Conservation (phyloP, 2,329 filamentous ascomycete species). For the Scopulariopsis brevicaulis region DNA sequence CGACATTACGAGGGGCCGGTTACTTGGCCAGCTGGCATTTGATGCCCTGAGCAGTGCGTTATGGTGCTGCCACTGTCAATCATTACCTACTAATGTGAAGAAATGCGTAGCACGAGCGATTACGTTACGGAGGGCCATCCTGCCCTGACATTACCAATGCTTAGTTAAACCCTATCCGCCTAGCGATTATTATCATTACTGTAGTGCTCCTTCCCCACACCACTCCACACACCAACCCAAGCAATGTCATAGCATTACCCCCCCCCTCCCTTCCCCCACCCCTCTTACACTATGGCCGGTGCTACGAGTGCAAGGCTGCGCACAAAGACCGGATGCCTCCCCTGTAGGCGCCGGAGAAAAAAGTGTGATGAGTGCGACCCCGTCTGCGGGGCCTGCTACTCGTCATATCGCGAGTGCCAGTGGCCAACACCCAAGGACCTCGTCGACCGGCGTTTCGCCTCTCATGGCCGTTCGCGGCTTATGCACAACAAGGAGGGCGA, state of each 20-base stretch:
- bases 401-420: constrained; percentile 1
- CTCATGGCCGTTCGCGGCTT: constrained; percentile 1
- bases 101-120: too few relatives aligned
- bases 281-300: neutral
- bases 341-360: constrained; percentile 6
- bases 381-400: constrained; percentile 1
- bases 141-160: too few relatives aligned
- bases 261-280: too few relatives aligned
- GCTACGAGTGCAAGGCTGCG: neutral
- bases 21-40: neutral
- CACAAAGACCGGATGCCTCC: constrained; percentile 7
- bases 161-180: too few relatives aligned
- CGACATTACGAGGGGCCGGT: neutral
- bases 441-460: constrained; percentile 5
- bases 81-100: too few relatives aligned
- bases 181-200: neutral
- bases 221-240: neutral
- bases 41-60: too few relatives aligned
- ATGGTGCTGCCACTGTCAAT: too few relatives aligned
- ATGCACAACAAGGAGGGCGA: neutral
- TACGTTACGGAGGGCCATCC: too few relatives aligned
- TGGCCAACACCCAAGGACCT: constrained; percentile 6
- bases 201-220: neutral
- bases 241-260: neutral
- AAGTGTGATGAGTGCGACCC: constrained; percentile 5